Percentiles rank a stretch among this genome's conserved stretches.
phyloP scores from a whole-genome alignment of 2,329 filamentous ascomycete genomes.

The Cyclaneusma minus region DNA sequence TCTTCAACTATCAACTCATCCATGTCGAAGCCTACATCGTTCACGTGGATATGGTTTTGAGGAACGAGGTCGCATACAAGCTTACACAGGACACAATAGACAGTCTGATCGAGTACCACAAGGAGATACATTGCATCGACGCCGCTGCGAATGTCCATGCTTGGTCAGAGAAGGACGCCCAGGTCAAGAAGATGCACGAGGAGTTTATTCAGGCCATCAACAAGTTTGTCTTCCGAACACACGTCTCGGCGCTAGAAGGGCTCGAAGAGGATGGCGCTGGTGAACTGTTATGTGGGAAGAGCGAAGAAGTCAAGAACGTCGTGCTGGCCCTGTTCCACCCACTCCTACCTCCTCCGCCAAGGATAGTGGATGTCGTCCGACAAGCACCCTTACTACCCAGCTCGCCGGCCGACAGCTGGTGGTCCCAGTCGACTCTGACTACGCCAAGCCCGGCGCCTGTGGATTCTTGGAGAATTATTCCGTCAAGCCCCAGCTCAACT shows the following conservation, averaged over 20 bases:
- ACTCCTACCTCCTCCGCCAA: constrained; percentile 71
- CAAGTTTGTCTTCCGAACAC: constrained; percentile 88
- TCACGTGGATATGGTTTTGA: constrained; percentile 96
- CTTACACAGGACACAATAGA: constrained; percentile 91
- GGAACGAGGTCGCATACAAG: constrained; percentile 97
- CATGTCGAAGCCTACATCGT: constrained; percentile 96
- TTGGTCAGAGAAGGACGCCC: constrained; percentile 92
- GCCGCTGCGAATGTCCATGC: constrained; percentile 78
- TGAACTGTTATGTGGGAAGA: constrained; percentile 80
- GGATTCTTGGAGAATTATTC: constrained; percentile 80
- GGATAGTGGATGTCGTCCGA: constrained; percentile 77
- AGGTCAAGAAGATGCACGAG: constrained; percentile 93
- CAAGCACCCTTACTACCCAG: constrained; percentile 76
- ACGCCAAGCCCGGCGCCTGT: constrained; percentile 53
- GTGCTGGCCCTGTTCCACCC: constrained; percentile 76
- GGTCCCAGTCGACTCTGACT: constrained; percentile 56
- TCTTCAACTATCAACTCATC: constrained; percentile 86
- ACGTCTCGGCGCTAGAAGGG: constrained; percentile 79
- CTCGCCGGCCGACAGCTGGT: constrained; percentile 63
- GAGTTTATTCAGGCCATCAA: constrained; percentile 95
- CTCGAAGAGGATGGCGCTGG: constrained; percentile 93
- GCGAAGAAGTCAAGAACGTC: constrained; percentile 81
- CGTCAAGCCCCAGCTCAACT: constrained; percentile 72
- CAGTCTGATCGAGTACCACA: constrained; percentile 84
- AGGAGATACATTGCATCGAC: constrained; percentile 85